Percentiles rank a stretch among this genome's conserved stretches.
These are phyloP conservation scores for Neodidymelliopsis sp. DNA, from an alignment of 2,329 filamentous ascomycete genomes.

Conservation along the genomic window DNA sequence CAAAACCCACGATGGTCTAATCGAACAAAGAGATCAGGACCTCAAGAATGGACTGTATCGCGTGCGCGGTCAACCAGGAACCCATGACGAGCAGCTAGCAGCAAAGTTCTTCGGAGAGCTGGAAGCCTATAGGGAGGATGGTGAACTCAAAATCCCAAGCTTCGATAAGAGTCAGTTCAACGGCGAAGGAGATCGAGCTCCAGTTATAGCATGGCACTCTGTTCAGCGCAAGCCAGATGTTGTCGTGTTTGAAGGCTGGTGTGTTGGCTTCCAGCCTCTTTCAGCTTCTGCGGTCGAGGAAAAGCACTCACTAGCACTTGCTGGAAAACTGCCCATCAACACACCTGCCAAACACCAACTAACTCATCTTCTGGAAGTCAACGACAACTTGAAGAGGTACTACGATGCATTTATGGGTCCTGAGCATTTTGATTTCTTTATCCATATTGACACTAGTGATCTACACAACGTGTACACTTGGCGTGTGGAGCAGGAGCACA, in stretches of 20 bases:
- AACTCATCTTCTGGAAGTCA: constrained; percentile 65
- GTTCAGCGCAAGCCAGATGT: constrained; percentile 67
- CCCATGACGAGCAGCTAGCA: constrained; percentile 77
- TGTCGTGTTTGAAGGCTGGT: constrained; percentile 90
- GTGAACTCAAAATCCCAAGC: constrained; percentile 68
- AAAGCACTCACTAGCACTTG: constrained; percentile 62
- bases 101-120: constrained; percentile 69
- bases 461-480: constrained; percentile 81
- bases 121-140: constrained; percentile 54
- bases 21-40: constrained; percentile 68
- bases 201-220: constrained; percentile 66
- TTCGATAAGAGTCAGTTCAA: constrained; percentile 85
- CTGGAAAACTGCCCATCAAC: constrained; percentile 54
- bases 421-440: constrained; percentile 63
- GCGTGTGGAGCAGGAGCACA: constrained; percentile 81
- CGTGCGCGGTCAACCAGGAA: constrained; percentile 82
- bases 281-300: constrained; percentile 61
- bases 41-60: constrained; percentile 78
- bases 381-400: constrained; percentile 65
- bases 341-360: constrained; percentile 63
- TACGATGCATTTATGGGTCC: constrained; percentile 52
- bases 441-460: constrained; percentile 77
- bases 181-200: constrained; percentile 78
- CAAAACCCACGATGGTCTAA: constrained; percentile 73
- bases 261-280: constrained; percentile 79